phyloP scores from a whole-genome alignment of 2,329 filamentous ascomycete species.

The Fusarium sp. region DNA sequence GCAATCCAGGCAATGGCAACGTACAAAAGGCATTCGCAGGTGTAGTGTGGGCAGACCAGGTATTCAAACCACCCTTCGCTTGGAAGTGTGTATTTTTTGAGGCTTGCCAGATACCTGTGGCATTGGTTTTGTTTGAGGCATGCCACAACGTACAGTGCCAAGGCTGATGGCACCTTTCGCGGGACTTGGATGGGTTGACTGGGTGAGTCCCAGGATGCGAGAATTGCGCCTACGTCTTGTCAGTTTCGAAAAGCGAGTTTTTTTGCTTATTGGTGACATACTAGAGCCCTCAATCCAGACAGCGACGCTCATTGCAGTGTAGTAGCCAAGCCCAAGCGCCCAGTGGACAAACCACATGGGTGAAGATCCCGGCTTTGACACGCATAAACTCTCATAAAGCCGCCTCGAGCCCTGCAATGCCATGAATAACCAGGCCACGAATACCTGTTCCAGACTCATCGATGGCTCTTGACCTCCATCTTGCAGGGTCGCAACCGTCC shows the following conservation, averaged over 20 bases:
- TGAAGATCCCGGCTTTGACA: constrained; percentile 71
- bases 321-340: constrained; percentile 81
- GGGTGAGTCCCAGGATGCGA: constrained; percentile 46
- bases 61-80: constrained; percentile 75
- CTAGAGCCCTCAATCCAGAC: constrained; percentile 87
- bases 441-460: constrained; percentile 71
- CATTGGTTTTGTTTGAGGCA: constrained; percentile 80
- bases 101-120: constrained; percentile 74
- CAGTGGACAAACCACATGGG: constrained; percentile 90
- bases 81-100: constrained; percentile 87
- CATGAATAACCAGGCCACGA: constrained; percentile 78
- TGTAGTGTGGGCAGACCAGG: constrained; percentile 90
- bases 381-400: constrained; percentile 76
- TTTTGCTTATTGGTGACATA: constrained; percentile 49
- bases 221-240: constrained; percentile 45
- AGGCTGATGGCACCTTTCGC: constrained; percentile 53
- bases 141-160: constrained; percentile 74
- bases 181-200: constrained; percentile 30
- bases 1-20: constrained; percentile 78
- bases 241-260: constrained; percentile 3
- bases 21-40: constrained; percentile 88
- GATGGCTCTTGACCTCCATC: constrained; percentile 28
- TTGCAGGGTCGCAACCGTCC: constrained; percentile 55
- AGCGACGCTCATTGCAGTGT: constrained; percentile 76
- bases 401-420: constrained; percentile 78